Base-by-base conservation (phyloP, 1,284 basidiomycete genomes). In the Ceratobasidium papillatum region DNA sequence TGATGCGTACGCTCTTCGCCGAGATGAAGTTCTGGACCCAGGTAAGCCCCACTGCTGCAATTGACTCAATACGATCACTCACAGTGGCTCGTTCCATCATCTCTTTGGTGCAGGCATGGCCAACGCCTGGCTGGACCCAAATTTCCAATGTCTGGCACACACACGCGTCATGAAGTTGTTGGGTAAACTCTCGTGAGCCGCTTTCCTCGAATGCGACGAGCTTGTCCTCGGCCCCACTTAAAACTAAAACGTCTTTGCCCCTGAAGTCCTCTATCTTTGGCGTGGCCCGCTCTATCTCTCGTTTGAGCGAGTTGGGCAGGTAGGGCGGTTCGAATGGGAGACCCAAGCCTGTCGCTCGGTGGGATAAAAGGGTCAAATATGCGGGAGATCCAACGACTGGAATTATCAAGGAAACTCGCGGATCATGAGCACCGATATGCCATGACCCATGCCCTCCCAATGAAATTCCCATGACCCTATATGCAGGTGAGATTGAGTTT, bases 381-480 rank as follows among this genome's bases (percentile, higher is more conserved):
- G 85, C 84, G 0, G 87, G 86, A 30, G 84, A 84, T 12, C 86
- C 86, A 76, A 88, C 86, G 78, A 87, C 85, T 3, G 86, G 85
- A 17, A 86, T 83, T 1, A 84, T 85, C 74, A 86, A 81, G 9
- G 78, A 80, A 72, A 87, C 80, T 2, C 85, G 82, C 1, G 85
- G 84, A 52, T 88, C 86, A 32, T 71, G 68, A 11, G 68, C 41
- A 14, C 68, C 68, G 41, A 71, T 71, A 27, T 71, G 68, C 68
- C 68, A 71, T 19, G 68, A 25, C 17, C 38, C 68, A 32, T 84
- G 79, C 7, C 49, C 61, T 79, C 71, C 27, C 74, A 75, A 25
- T 77, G 75, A 27, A n/a, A 43, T 63, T 19, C 51, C 22, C 45
- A 2, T 52, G 32, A 71, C 62, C 51, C 27, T 11, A 17, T 12